These are phyloP conservation scores for Lasiodiplodia hormozganensis DNA, from an alignment of 2,329 filamentous ascomycete species.

Conservation along the genomic window DNA sequence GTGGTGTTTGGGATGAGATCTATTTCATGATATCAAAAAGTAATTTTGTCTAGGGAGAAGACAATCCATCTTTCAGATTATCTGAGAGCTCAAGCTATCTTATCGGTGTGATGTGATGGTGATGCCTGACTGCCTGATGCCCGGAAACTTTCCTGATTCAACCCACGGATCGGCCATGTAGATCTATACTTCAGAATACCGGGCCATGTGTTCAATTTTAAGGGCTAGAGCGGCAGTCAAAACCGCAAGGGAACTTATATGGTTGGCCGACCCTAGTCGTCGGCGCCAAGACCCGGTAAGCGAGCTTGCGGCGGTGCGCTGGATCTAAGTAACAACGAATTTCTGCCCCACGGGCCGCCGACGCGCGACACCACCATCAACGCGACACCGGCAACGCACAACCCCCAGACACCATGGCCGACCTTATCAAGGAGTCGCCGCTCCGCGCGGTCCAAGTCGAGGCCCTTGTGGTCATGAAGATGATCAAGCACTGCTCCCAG, in stretches of 20 bases:
- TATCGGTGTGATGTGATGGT: neutral
- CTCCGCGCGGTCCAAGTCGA: conserved; percentile 92
- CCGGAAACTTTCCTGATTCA: neutral
- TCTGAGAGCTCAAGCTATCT: neutral
- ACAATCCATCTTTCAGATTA: neutral
- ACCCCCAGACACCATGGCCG: conserved; percentile 41
- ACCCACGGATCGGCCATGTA: neutral
- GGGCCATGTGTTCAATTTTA: neutral
- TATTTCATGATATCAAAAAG: conserved; percentile 6
- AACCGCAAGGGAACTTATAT: neutral
- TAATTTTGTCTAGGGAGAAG: neutral
- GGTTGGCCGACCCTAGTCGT: neutral
- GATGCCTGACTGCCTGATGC: conserved; percentile 11
- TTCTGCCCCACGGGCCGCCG: conserved; percentile 30
- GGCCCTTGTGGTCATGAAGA: conserved; percentile 96
- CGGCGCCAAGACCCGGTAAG: conserved; percentile 24
- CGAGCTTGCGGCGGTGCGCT: conserved; percentile 18
- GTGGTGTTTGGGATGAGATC: conserved; percentile 3
- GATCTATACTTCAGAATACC: neutral
- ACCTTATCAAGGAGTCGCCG: conserved; percentile 54
- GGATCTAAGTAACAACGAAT: conserved; percentile 24
- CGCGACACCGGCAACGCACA: conserved; percentile 27
- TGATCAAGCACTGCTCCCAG: conserved; percentile 92
- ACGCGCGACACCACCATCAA: conserved; percentile 28
- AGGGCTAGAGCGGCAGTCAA: neutral